Evolutionary conservation across 2,329 filamentous ascomycete species (phyloP), one percentile per base, ranked within the genome.

Genomic region (Aspergillus fumigatus): DNA sequence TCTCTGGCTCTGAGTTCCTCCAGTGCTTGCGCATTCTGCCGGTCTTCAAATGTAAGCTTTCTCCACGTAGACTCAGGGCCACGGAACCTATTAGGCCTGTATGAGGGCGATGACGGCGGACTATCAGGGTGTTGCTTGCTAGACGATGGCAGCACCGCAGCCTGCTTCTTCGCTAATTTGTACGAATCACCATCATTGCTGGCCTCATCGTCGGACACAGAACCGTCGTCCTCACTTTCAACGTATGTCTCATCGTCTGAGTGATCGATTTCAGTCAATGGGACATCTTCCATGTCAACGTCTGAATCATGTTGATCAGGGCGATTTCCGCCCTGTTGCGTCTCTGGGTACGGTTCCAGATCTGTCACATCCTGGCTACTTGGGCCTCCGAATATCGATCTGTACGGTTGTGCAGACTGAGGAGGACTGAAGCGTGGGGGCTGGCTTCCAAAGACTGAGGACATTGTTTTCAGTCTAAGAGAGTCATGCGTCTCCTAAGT

Each of bases 41-140:
- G 83, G 73, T 97, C 94, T 72, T 94, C 88, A 59, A 88, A 86
- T 17, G 89, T 95, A 88, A 96, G 94, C 73, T 93, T 90, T 59
- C 83, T 80, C 90, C 92, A 96, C 62, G 86, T 87, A 35, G 82
- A 82, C 17, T 81, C 73, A 1, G 81, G 74, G 1, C 91, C 90
- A n/a, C 72, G 77, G 80, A 88, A 95, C 58, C 85, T 85, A 68
- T 94, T 94, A 9, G 86, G 86, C 1, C 88, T 82, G 49, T 66
- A 62, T 32, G 51, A 19, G 54, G 60, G 56, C 14, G 62, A 61
- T 8, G 62, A 60, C 23, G 52, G 50, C 14, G 60, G 54, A 48
- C 48, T 54, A 19, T 53, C 51, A 19, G 45, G 41, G 7, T 35
- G 48, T 3, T 25, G 25, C 29, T 48, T 32, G 25, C 11, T 45